Conservation (phyloP, 1,284 basidiomycete genomes). For the Moesziomyces sp. region DNA sequence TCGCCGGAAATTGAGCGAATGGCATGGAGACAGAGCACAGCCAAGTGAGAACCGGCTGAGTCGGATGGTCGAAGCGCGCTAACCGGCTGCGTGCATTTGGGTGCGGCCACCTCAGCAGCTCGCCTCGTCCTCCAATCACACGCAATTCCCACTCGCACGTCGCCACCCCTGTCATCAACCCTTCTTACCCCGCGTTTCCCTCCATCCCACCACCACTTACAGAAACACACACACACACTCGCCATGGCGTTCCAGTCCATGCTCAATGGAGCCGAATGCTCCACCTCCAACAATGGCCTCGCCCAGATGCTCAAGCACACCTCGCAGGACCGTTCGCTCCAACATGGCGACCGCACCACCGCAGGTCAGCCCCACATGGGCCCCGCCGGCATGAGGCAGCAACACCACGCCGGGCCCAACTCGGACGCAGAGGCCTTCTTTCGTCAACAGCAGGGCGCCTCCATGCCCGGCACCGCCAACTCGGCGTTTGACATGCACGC, state of each 20-base stretch:
- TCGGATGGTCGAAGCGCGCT: not conserved
- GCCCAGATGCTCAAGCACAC: conserved; percentile 91
- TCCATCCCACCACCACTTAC: not conserved
- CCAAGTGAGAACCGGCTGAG: not conserved
- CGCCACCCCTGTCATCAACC: not conserved
- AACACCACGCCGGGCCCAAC: conserved; percentile 36
- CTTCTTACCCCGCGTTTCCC: conserved; percentile 1
- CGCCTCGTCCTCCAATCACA: conserved; percentile 17
- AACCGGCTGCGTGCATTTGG: not conserved
- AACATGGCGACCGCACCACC: conserved; percentile 69
- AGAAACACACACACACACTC: not conserved
- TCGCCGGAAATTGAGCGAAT: not conserved
- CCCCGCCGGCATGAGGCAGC: conserved; percentile 39
- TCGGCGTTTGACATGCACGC: conserved; percentile 58
- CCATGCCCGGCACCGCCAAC: conserved; percentile 22
- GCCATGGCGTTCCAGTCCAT: conserved; percentile 72
- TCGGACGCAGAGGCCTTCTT: conserved; percentile 62
- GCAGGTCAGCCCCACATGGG: conserved; percentile 38
- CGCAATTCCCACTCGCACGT: not conserved
- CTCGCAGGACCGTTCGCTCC: conserved; percentile 86
- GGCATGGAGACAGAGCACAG: too few relatives aligned
- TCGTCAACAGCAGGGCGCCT: conserved; percentile 49
- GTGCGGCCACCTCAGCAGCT: conserved; percentile 1
- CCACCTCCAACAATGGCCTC: conserved; percentile 84
- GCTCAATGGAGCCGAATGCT: conserved; percentile 91